Base-by-base conservation (phyloP, 371 early-diverging fungal species). In the Zancudomyces culisetae region DNA sequence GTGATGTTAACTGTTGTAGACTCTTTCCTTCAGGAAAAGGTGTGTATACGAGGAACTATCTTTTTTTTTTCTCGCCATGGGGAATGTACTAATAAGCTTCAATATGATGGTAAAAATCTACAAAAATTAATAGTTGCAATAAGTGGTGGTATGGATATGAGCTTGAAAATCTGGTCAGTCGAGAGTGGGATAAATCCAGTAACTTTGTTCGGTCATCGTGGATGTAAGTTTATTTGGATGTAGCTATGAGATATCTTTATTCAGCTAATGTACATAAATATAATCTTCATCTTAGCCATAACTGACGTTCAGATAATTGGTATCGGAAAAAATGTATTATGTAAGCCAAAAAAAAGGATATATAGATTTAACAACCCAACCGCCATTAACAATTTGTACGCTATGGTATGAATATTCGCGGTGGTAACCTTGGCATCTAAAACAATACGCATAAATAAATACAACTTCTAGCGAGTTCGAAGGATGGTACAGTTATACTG, bases 1-100 rank as follows among this genome's bases (percentile, higher is more conserved):
- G 71, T 26, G 82, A 82, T 56, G 64, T 81, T 24, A 78, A 75
- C 21, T 67, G 73, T 19, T 73, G 78, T 53, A 70, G 64, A 45
- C 80, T 83, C 60, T 83, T 85, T 48, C 83, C 85, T 0, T 81
- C 81, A 8, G 80, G 80, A n/a, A 76, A 78, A 73, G 43, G 6
- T 43, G 35, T 35, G 35, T n/a, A 40, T 10, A 40, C n/a, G n/a
- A 40, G 10, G n/a, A 40, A 40, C n/a, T 13, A 40, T 40, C n/a
- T 40, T 40, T 13, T 40, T 40, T 40, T 13, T 40, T 40, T 40
- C 10, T 40, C 10, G 10, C 10, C 40, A 40, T 13, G 10, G 10
- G 10, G 40, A 13, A 40, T 40, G 40, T 13, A 13, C n/a, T 40
- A 40, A 10, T 40, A 10, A 13, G n/a, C n/a, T 13, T 13, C 10